Percentiles rank a stretch among this genome's conserved stretches.
phyloP scores from a whole-genome alignment of 768 basidiomycete species.

The Russula brevipes region DNA sequence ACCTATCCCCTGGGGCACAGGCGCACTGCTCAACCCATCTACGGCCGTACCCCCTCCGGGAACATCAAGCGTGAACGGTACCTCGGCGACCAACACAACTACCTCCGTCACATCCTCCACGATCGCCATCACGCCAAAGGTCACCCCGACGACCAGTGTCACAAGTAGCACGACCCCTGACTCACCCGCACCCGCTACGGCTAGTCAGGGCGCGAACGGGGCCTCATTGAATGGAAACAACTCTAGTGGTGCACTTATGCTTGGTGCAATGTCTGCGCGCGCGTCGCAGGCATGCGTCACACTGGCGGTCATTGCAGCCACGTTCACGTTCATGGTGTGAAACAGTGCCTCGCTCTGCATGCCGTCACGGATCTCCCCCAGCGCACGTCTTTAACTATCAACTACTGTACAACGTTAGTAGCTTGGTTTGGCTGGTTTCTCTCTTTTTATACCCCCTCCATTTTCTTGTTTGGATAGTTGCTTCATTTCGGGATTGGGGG shows the following conservation, averaged over 20 bases:
- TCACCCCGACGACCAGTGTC: neutral
- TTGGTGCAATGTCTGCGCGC: slow-evolving; percentile 8
- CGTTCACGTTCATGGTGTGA: slow-evolving; percentile 18
- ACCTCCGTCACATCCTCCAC: neutral
- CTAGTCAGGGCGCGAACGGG: neutral
- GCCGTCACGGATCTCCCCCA: neutral
- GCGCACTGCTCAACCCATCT: slow-evolving; percentile 46
- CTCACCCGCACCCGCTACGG: neutral
- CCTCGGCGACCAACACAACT: neutral
- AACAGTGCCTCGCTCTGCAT: neutral
- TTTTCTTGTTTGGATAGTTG: neutral
- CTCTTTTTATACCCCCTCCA: neutral
- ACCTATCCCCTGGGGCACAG: slow-evolving; percentile 62
- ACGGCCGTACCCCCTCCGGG: slow-evolving; percentile 25
- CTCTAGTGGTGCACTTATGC: neutral
- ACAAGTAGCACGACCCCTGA: neutral
- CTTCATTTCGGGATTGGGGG: neutral
- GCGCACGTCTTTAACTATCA: neutral
- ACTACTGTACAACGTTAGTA: neutral
- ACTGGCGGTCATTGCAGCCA: slow-evolving; percentile 14
- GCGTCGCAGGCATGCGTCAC: slow-evolving; percentile 12
- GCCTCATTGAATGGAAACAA: neutral
- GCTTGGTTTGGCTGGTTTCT: neutral
- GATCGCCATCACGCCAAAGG: neutral
- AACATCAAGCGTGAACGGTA: neutral